These are phyloP conservation scores for Blastomyces gilchristii DNA, from an alignment of 2,329 filamentous ascomycete genomes.

Conservation along the genomic window DNA sequence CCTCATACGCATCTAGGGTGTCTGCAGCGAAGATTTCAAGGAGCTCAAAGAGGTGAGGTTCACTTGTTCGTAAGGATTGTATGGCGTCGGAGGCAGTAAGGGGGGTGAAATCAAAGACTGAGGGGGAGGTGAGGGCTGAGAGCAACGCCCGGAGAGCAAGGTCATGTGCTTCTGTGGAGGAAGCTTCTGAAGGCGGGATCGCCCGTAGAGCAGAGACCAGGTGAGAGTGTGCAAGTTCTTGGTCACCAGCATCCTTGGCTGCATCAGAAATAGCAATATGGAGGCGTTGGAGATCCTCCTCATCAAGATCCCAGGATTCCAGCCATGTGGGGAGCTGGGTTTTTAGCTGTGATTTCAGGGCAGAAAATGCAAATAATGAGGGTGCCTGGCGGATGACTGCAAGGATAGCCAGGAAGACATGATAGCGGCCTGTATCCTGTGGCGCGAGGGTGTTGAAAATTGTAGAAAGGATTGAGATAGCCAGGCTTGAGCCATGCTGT, in stretches of 20 bases:
- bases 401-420: conserved; percentile 82
- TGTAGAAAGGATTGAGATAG: conserved; percentile 82
- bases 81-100: conserved; percentile 63
- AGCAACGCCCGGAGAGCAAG: conserved; percentile 56
- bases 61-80: conserved; percentile 74
- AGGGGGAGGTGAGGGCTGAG: conserved; percentile 54
- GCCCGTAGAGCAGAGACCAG: conserved; percentile 66
- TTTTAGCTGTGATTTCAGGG: conserved; percentile 70
- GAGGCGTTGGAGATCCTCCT: conserved; percentile 73
- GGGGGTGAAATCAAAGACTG: conserved; percentile 64
- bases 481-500: conserved; percentile 71
- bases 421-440: conserved; percentile 69
- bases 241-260: conserved; percentile 66
- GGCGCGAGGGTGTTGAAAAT: conserved; percentile 87
- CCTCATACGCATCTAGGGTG: conserved; percentile 87
- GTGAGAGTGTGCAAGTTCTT: conserved; percentile 65
- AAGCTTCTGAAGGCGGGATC: conserved; percentile 52
- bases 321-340: conserved; percentile 70
- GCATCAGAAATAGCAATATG: conserved; percentile 74
- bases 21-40: conserved; percentile 93
- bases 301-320: conserved; percentile 67
- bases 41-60: conserved; percentile 78
- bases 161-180: conserved; percentile 45
- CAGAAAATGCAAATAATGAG: conserved; percentile 64
- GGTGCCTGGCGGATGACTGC: conserved; percentile 65